Evolutionary conservation across 176 grass and related monocot species (phyloP), one percentile per base, ranked within the genome.

Genomic region (Oryza meridionalis): DNA sequence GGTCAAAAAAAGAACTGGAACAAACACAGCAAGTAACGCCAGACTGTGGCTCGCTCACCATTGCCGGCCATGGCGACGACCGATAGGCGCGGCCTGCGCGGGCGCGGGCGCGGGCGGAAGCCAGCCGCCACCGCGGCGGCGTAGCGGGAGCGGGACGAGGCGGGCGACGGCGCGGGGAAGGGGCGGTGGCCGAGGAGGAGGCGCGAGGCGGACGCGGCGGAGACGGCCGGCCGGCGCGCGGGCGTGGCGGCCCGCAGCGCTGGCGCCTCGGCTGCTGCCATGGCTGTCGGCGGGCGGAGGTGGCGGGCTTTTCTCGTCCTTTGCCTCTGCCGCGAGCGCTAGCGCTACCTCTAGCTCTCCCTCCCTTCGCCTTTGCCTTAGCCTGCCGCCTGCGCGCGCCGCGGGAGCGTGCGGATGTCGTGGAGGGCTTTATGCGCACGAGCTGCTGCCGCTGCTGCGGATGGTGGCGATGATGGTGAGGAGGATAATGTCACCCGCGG

Each of bases 31-130:
- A n/a, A 63, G 11, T 64, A 31, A 16, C n/a, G 15, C 16, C 35
- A 68, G 15, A 33, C 22, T 0, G 47, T 17, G 14, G 67, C 70
- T 70, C 26, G 35, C 87, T 80, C 81, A 96, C 93, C 96, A 61
- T 81, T 90, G n/a, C 64, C 85, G 15, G 93, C 91, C 91, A 96
- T 96, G 79, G 91, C 91, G 46, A 94, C 70, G 67, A 96, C 93
- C 14, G 88, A 96, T 26, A 89, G 79, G 43, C 81, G 83, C 75
- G 78, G 81, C 73, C 80, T 90, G 13, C 81, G 81, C 68, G 29
- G 76, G 85, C 61, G 86, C 91, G 43, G 67, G 77, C 77, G 88
- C 78, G 77, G 44, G 21, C 37, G 37, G 37, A 40, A 1, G 70
- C 77, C 77, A n/a, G 31, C 81, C 87, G 82, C 79, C 79, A 79